Conservation (phyloP, 2,329 filamentous ascomycete species). For the Balansia obtecta region DNA sequence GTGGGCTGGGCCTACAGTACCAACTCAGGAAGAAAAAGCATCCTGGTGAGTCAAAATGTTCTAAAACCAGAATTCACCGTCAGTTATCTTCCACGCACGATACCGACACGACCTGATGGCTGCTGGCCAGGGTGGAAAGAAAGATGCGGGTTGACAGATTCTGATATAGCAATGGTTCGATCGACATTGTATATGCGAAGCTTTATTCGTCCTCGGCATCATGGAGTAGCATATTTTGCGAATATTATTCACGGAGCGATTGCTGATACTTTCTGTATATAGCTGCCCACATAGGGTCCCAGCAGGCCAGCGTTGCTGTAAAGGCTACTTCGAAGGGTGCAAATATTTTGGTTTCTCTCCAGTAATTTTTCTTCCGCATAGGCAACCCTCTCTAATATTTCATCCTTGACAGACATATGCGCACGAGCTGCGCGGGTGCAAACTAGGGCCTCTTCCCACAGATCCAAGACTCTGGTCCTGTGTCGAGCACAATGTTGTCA, state of each 20-base stretch:
- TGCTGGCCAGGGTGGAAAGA: conserved; percentile 28
- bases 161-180: conserved; percentile 5
- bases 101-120: conserved; percentile 21
- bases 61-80: not conserved
- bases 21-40: not conserved
- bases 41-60: conserved; percentile 8
- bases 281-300: conserved; percentile 53
- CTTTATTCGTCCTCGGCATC: conserved; percentile 27
- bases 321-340: conserved; percentile 95
- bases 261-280: conserved; percentile 51
- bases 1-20: too few relatives aligned
- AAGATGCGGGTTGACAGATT: conserved; percentile 31
- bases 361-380: not conserved
- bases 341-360: conserved; percentile 34
- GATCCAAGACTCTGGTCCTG: conserved; percentile 89
- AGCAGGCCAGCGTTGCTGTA: conserved; percentile 86
- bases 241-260: conserved; percentile 59
- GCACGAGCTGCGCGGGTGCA: conserved; percentile 90
- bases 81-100: not conserved
- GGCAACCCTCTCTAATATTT: not conserved
- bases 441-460: conserved; percentile 89
- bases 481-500: conserved; percentile 84
- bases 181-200: conserved; percentile 5
- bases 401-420: conserved; percentile 30
- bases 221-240: conserved; percentile 67